Evolutionary conservation across 2,329 filamentous ascomycete genomes (phyloP).

Genomic region (Ophiosphaerella korrae): DNA sequence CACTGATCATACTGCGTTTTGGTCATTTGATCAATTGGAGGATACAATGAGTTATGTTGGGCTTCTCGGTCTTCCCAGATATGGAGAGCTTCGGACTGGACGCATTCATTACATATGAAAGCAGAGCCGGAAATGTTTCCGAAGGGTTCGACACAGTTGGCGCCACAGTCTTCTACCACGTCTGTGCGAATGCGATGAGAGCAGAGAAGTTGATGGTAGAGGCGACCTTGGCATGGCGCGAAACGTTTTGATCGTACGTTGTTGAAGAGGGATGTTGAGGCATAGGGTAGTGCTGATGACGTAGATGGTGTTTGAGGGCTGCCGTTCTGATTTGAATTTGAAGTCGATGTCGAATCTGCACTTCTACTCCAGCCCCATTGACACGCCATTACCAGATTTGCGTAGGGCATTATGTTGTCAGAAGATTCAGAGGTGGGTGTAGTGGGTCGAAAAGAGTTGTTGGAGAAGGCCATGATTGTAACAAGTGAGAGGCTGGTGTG

Average conservation of each 20-base stretch:
- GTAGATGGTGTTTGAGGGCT: constrained; percentile 13
- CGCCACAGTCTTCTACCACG: constrained; percentile 42
- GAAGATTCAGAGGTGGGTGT: constrained; percentile 27
- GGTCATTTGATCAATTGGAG: constrained; percentile 34
- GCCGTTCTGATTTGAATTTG: constrained; percentile 14
- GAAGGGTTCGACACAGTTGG: constrained; percentile 41
- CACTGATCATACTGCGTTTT: constrained; percentile 40
- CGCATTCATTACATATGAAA: constrained; percentile 42
- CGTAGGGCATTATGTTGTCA: constrained; percentile 39
- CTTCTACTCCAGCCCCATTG: constrained; percentile 40
- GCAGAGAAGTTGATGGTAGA: constrained; percentile 44
- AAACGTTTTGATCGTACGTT: constrained; percentile 36
- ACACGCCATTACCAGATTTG: constrained; percentile 40
- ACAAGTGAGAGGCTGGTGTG: constrained; percentile 1
- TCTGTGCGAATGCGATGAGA: constrained; percentile 45
- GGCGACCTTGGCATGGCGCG: constrained; percentile 39
- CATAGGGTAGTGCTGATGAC: constrained; percentile 8
- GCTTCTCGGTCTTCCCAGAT: constrained; percentile 37
- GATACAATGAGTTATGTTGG: constrained; percentile 35
- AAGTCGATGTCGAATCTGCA: constrained; percentile 7
- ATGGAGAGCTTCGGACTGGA: constrained; percentile 31
- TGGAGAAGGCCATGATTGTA: constrained; percentile 39
- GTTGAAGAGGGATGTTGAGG: constrained; percentile 18
- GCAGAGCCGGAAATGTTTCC: constrained; percentile 19
- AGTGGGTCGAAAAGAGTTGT: constrained; percentile 26